Evolutionary conservation across 345 rosid species (phyloP).

Genomic region (Camelina neglecta): DNA sequence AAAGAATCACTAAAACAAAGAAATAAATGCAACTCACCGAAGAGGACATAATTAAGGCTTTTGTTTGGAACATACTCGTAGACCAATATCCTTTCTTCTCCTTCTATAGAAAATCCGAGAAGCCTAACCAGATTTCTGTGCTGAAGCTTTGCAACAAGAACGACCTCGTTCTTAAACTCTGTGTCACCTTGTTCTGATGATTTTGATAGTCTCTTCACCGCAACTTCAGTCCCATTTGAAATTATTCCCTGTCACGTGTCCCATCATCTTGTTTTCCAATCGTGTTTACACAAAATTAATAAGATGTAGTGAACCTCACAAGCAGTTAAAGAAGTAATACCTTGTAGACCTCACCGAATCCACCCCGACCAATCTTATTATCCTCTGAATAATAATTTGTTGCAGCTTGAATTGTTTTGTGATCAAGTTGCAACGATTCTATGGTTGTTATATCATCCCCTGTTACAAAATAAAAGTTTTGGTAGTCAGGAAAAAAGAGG

Average conservation of each 20-base stretch:
- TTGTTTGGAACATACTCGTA: too few species aligned
- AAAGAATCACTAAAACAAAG: too few species aligned
- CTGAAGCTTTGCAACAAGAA: constrained; percentile 46
- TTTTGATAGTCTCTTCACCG: constrained; percentile 32
- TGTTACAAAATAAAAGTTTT: too few species aligned
- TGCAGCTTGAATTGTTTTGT: constrained; percentile 50
- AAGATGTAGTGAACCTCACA: too few species aligned
- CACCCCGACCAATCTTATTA: constrained; percentile 67
- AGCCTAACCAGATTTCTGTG: constrained; percentile 57
- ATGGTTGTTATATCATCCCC: not conserved
- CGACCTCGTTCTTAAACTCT: too few species aligned
- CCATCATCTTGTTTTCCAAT: too few species aligned
- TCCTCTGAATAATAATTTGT: constrained; percentile 51
- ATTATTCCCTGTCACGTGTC: constrained; percentile 27
- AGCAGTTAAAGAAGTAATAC: constrained; percentile 26
- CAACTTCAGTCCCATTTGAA: constrained; percentile 47
- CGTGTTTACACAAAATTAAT: too few species aligned
- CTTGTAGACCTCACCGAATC: constrained; percentile 74
- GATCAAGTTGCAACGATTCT: constrained; percentile 56
- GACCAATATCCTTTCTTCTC: not conserved
- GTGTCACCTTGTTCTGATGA: too few species aligned
- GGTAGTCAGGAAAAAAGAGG: too few species aligned
- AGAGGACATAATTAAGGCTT: too few species aligned
- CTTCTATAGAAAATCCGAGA: not conserved
- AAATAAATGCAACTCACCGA: too few species aligned